Evolutionary conservation across 495 filamentous ascomycete species (phyloP).

Genomic region (Immersiella caudata): DNA sequence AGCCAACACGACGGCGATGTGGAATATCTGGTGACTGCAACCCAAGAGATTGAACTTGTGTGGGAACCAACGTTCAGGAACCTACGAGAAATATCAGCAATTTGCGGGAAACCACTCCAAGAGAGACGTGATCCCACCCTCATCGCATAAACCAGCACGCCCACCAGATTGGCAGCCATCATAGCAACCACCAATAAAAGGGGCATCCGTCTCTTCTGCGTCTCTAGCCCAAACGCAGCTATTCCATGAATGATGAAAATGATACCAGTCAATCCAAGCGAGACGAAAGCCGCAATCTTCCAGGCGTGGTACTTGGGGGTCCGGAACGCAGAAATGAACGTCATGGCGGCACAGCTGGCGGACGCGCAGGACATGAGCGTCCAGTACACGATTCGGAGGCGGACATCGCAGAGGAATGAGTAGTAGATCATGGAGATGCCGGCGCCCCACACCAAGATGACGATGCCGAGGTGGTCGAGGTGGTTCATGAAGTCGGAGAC

Average conservation of each 20-base stretch:
- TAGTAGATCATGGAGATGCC: conserved; percentile 75
- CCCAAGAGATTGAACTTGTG: conserved; percentile 65
- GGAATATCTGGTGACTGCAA: conserved; percentile 68
- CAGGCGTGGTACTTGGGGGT: conserved; percentile 1
- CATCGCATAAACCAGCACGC: conserved; percentile 71
- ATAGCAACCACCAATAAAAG: conserved; percentile 70
- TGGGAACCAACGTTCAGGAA: conserved; percentile 56
- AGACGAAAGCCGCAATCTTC: conserved; percentile 4
- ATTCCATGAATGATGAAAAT: conserved; percentile 61
- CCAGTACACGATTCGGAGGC: conserved; percentile 66
- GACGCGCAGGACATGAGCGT: conserved; percentile 56
- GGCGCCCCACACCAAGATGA: conserved; percentile 72
- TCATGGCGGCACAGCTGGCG: conserved; percentile 11
- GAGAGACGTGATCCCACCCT: not conserved
- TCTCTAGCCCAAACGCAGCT: conserved; percentile 56
- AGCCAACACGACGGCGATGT: conserved; percentile 61
- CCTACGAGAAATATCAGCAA: conserved; percentile 32
- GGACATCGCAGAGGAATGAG: conserved; percentile 65
- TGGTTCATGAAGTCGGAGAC: conserved; percentile 60
- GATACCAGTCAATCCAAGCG: conserved; percentile 69
- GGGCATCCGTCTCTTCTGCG: conserved; percentile 67
- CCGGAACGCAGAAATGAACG: conserved; percentile 1
- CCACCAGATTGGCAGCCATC: conserved; percentile 65
- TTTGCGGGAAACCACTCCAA: conserved; percentile 4
- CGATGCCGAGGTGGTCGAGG: conserved; percentile 78